Percentiles rank a stretch among this genome's conserved stretches.
These are phyloP conservation scores for Aspergillus sp. DNA, from an alignment of 2,329 filamentous ascomycete genomes.

Conservation along the genomic window DNA sequence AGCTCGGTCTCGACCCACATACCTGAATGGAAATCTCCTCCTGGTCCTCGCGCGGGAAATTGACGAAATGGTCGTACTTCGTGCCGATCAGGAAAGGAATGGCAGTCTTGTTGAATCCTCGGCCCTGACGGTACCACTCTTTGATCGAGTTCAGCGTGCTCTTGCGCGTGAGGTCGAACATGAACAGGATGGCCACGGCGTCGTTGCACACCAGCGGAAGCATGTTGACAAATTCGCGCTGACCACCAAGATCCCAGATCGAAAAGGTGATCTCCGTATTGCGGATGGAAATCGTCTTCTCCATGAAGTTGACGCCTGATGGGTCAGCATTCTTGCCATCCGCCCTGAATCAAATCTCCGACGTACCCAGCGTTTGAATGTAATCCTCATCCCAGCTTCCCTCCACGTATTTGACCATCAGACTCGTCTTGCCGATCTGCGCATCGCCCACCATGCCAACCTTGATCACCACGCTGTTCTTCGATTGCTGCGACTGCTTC, in stretches of 20 bases:
- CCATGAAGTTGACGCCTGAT: constrained; percentile 96
- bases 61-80: constrained; percentile 99
- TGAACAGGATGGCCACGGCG: constrained; percentile 96
- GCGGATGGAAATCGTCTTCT: constrained; percentile 98
- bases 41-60: constrained; percentile 94
- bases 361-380: constrained; percentile 83
- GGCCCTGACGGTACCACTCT: constrained; percentile 97
- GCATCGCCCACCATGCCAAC: constrained; percentile 99
- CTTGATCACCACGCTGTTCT: constrained; percentile 86
- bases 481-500: constrained; percentile 44
- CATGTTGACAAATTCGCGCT: constrained; percentile 99
- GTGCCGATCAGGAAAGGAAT: constrained; percentile 96
- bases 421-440: constrained; percentile 96
- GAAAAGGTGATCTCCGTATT: constrained; percentile 99
- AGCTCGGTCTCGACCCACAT: constrained; percentile 17
- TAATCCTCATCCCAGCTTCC: constrained; percentile 99
- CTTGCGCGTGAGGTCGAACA: constrained; percentile 98
- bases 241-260: constrained; percentile 97
- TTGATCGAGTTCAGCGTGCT: constrained; percentile 99
- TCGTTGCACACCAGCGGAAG: constrained; percentile 98
- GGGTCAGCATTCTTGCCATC: not conserved
- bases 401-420: constrained; percentile 99
- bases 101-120: constrained; percentile 99
- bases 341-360: no score
- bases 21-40: constrained; percentile 98